These are phyloP conservation scores for Bullera alba DNA, from an alignment of 768 basidiomycete genomes.

Conservation along the genomic window DNA sequence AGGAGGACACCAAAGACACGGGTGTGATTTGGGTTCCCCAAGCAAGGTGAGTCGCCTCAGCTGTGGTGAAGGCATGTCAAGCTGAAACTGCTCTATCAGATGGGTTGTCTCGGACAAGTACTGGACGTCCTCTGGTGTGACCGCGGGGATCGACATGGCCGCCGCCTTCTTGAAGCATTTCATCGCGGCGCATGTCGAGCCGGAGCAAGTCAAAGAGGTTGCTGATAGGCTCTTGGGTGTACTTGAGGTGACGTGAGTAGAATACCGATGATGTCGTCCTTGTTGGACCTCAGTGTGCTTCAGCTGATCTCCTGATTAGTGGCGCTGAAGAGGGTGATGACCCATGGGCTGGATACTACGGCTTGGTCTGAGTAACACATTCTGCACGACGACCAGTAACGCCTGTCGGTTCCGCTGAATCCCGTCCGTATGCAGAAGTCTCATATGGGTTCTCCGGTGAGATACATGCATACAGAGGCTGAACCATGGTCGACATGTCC, in stretches of 20 bases:
- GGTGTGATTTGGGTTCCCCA: slow-evolving; percentile 16
- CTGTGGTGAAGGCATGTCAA: not conserved
- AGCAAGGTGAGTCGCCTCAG: slow-evolving; percentile 11
- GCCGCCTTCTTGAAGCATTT: slow-evolving; percentile 3
- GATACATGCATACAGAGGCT: too few species aligned
- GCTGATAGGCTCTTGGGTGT: slow-evolving; percentile 5
- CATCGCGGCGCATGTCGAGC: not conserved
- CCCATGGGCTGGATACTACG: slow-evolving; percentile 10
- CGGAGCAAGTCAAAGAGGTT: not conserved
- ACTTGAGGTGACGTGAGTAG: slow-evolving; percentile 15
- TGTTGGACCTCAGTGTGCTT: too few species aligned
- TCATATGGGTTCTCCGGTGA: too few species aligned
- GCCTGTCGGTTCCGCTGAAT: too few species aligned
- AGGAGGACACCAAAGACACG: slow-evolving; percentile 9
- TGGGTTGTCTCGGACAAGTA: slow-evolving; percentile 18
- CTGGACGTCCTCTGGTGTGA: slow-evolving; percentile 21
- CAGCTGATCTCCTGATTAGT: too few species aligned
- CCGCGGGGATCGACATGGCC: slow-evolving; percentile 22
- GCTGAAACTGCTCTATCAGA: not conserved
- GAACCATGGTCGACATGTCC: too few species aligned
- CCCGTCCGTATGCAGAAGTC: too few species aligned
- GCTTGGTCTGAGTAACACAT: too few species aligned
- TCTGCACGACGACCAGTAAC: too few species aligned
- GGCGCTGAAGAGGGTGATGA: slow-evolving; percentile 9
- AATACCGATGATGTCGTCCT: not conserved